Conservation (phyloP, 306 rosid genomes). For the Vicia villosa region DNA sequence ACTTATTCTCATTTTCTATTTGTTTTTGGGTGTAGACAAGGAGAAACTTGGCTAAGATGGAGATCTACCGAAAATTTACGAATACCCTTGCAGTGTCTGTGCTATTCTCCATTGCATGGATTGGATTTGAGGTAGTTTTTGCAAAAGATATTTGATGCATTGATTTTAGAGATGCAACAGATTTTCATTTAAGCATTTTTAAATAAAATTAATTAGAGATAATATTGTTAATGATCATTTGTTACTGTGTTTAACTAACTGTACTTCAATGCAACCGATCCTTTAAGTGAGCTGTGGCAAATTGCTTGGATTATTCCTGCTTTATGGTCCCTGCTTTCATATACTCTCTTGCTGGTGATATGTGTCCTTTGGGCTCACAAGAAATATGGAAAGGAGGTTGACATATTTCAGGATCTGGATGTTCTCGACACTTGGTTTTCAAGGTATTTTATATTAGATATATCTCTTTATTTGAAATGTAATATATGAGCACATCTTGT, state of each 20-base stretch:
- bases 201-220: not conserved
- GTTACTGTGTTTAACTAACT: constrained; percentile 53
- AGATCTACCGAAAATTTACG: constrained; percentile 88
- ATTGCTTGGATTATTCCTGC: constrained; percentile 96
- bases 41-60: constrained; percentile 88
- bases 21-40: constrained; percentile 58
- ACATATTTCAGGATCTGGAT: constrained; percentile 94
- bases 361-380: constrained; percentile 87
- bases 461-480: constrained; percentile 13
- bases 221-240: constrained; percentile 25
- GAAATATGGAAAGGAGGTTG: constrained; percentile 74
- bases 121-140: constrained; percentile 87
- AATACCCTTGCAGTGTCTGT: constrained; percentile 83
- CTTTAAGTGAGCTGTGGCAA: constrained; percentile 90
- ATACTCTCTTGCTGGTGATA: constrained; percentile 65
- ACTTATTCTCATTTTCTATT: constrained; percentile 1
- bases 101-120: constrained; percentile 88
- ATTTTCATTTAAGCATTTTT: constrained; percentile 3
- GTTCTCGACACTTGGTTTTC: constrained; percentile 99
- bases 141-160: not conserved
- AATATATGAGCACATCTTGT: constrained; percentile 12
- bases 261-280: constrained; percentile 93
- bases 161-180: not conserved
- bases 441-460: constrained; percentile 53
- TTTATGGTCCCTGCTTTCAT: constrained; percentile 82